These are phyloP conservation scores for Aspergillus thermomutatus DNA, from an alignment of 2,329 filamentous ascomycete species.

Conservation along the genomic window DNA sequence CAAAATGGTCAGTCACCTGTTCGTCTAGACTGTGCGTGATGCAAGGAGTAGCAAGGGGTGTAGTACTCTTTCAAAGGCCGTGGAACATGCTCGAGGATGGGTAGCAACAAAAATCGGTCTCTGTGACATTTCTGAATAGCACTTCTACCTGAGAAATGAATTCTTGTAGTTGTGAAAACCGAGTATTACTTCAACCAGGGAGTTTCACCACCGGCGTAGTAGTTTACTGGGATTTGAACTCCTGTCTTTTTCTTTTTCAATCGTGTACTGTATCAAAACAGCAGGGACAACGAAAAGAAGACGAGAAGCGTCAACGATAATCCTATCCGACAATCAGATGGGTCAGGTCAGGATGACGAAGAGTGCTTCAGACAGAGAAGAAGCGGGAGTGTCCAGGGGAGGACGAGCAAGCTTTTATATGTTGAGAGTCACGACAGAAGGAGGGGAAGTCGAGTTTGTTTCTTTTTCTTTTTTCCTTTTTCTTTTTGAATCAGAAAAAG, in stretches of 20 bases:
- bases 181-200: conserved; percentile 14
- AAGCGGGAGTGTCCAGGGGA: neutral
- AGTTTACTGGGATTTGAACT: conserved; percentile 2
- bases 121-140: conserved; percentile 57
- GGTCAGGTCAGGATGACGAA: neutral
- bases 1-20: neutral
- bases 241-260: neutral
- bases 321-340: neutral
- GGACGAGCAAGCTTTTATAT: neutral
- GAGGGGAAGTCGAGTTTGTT: neutral
- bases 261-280: neutral
- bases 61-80: conserved; percentile 88
- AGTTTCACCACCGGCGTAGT: conserved; percentile 19
- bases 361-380: neutral
- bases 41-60: neutral
- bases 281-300: neutral
- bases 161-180: neutral
- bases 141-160: neutral
- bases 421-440: neutral
- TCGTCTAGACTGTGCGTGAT: neutral
- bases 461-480: neutral
- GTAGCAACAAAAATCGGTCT: conserved; percentile 90
- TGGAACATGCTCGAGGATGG: conserved; percentile 92
- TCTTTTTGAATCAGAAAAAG: neutral
- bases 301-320: neutral